These are phyloP conservation scores for Agaricus sinodeliciosus DNA, from an alignment of 768 basidiomycete genomes.

Conservation along the genomic window DNA sequence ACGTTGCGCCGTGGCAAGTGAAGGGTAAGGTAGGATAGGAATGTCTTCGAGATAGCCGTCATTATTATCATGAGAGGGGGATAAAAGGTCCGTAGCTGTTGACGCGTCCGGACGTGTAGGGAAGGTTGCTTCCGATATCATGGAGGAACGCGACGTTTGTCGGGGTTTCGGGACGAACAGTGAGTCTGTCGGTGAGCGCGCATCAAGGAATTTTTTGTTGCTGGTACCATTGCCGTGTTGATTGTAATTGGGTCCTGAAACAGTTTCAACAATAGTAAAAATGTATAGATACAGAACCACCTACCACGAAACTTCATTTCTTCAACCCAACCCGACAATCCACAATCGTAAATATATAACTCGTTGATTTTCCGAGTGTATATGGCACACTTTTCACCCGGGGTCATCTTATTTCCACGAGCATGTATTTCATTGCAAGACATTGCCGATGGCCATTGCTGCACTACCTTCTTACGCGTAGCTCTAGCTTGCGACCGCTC, in stretches of 20 bases:
- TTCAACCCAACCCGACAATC: constrained; percentile 69
- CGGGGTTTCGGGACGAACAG: constrained; percentile 50
- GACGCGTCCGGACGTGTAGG: constrained; percentile 75
- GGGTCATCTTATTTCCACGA: constrained; percentile 3
- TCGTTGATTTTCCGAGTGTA: constrained; percentile 86
- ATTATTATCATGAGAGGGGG: constrained; percentile 29
- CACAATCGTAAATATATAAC: constrained; percentile 66
- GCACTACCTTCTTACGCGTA: constrained; percentile 21
- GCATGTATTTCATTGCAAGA: constrained; percentile 53
- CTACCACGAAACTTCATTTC: constrained; percentile 51
- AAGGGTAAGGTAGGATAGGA: constrained; percentile 72
- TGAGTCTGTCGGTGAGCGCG: constrained; percentile 30
- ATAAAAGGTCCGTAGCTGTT: constrained; percentile 63
- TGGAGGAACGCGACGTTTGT: constrained; percentile 65
- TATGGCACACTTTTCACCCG: constrained; percentile 57
- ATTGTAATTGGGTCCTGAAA: constrained; percentile 24
- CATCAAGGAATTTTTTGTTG: constrained; percentile 4
- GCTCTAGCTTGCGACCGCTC: constrained; percentile 8
- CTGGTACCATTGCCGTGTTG: neutral
- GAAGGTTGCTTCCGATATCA: constrained; percentile 73
- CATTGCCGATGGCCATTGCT: constrained; percentile 58
- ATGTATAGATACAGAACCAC: constrained; percentile 13
- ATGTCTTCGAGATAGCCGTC: constrained; percentile 49
- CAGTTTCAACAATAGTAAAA: constrained; percentile 4
- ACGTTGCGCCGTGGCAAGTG: constrained; percentile 40